Percentiles rank a stretch among this genome's conserved stretches.
Evolutionary conservation across 2,329 filamentous ascomycete genomes (phyloP).

Genomic region (Phaeosphaeria sp.): DNA sequence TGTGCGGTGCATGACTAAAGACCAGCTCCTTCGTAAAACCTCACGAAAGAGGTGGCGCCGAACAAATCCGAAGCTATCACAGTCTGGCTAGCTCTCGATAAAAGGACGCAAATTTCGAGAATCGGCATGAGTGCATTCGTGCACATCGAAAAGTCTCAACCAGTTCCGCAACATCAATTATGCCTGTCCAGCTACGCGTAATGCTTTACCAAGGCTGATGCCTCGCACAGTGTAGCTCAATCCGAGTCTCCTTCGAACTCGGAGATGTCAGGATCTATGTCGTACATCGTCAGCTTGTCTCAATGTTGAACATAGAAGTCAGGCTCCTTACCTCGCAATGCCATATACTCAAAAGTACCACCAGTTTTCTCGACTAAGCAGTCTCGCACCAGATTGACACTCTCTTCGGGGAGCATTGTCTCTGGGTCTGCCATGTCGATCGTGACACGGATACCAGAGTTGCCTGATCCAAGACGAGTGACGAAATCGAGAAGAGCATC

Average conservation of each 20-base stretch:
- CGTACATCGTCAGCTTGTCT: conserved; percentile 6
- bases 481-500: conserved; percentile 58
- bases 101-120: no score
- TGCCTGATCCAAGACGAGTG: conserved; percentile 48
- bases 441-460: conserved; percentile 52
- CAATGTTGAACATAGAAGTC: not conserved
- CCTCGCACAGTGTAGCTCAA: no score
- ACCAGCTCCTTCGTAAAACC: no score
- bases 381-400: conserved; percentile 48
- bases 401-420: conserved; percentile 48
- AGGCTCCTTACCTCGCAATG: conserved; percentile 48
- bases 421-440: conserved; percentile 56
- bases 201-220: no score
- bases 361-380: conserved; percentile 49
- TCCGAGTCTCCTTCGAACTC: conserved; percentile 57
- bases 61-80: no score
- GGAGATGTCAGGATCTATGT: conserved; percentile 53
- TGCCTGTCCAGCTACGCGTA: not conserved
- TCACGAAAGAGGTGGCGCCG: no score
- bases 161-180: not conserved
- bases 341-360: conserved; percentile 54
- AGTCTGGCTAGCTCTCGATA: no score
- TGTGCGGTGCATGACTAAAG: no score
- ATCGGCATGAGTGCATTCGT: not conserved
- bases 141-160: not conserved